Evolutionary conservation across 2,329 filamentous ascomycete genomes (phyloP), one percentile per base, ranked within the genome.

Genomic region (Hypocrella siamensis): DNA sequence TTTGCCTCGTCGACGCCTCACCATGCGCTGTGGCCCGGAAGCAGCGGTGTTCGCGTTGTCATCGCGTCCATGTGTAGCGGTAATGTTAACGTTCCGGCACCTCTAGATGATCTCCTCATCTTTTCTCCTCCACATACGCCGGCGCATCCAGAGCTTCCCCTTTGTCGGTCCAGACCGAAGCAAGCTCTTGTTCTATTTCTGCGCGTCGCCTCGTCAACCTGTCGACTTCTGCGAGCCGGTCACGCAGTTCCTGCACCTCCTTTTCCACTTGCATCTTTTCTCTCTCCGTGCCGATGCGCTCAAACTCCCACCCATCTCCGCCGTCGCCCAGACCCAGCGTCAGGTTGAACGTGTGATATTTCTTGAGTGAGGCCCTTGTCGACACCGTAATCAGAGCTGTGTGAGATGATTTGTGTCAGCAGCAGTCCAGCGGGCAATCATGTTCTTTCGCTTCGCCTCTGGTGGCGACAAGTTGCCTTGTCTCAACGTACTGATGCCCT

Each of bases 261-360:
- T 82, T 83, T 58, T 94, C 86, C 6, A 94, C 85, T 16, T 82
- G 80, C 52, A 86, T 75, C 60, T 94, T 93, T 61, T 98, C 90
- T 36, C 79, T 73, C 48, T 85, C 83, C 0, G 86, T 94, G 35
- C 90, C 90, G 42, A 98, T 96, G 35, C 83, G 75, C 53, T 94
- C 81, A 52, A 93, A 81, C 42, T 88, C 79, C 84, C 90, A 96
- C 46, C 80, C 79, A 33, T 82, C 78, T n/a, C 79, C 83, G 31
- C 75, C 69, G 12, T 81, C 74, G 31, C 86, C 88, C 36, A 80
- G 60, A 18, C 86, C 86, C 4, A 98, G 71, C 3, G 77, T 78
- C 8, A 98, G 73, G 44, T 92, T 93, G 56, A 76, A 94, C 0
- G 77, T 86, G 58, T 98, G 90, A 49, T 96, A 96, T 48, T 88